A percentile compares a stretch with the other conserved stretches of the same genome.
Evolutionary conservation across 768 basidiomycete species (phyloP).

Genomic region (Russula abietina): DNA sequence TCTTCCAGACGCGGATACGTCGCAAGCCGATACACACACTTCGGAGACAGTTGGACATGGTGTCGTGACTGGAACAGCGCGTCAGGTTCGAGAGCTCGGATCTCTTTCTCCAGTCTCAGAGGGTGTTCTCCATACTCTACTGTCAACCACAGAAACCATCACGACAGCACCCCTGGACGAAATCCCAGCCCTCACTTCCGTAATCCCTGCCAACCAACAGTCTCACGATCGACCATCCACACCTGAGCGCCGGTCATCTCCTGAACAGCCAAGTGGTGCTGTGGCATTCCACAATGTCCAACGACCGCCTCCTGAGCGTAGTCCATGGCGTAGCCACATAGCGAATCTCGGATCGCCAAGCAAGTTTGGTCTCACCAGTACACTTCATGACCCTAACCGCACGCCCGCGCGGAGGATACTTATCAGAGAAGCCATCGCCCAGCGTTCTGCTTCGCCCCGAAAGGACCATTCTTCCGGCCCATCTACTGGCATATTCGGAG

Average conservation of each 20-base stretch:
- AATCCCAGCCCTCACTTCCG: constrained; percentile 4
- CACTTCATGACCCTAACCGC: constrained; percentile 16
- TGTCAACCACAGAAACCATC: background rate
- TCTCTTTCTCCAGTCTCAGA: constrained; percentile 59
- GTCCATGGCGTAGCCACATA: constrained; percentile 20
- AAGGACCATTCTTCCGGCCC: constrained; percentile 5
- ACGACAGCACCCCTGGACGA: constrained; percentile 2
- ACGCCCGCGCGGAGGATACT: constrained; percentile 24
- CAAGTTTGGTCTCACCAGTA: constrained; percentile 10
- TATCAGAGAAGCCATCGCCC: constrained; percentile 18
- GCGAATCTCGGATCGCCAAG: constrained; percentile 14
- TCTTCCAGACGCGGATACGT: background rate
- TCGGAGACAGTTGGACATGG: background rate
- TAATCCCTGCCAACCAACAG: background rate
- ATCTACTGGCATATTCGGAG: constrained; percentile 16
- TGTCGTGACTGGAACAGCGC: background rate
- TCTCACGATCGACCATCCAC: constrained; percentile 5
- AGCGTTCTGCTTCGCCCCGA: constrained; percentile 12
- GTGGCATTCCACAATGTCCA: constrained; percentile 14
- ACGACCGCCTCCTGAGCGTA: constrained; percentile 21
- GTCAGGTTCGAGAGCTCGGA: constrained; percentile 38
- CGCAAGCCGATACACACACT: background rate
- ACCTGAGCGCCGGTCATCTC: constrained; percentile 13
- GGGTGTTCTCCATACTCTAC: constrained; percentile 31
- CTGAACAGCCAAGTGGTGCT: background rate